Percentiles rank a stretch among this genome's conserved stretches.
These are phyloP conservation scores for Wickerhamia fluorescens DNA, from an alignment of 805 yeast species.

Conservation along the genomic window DNA sequence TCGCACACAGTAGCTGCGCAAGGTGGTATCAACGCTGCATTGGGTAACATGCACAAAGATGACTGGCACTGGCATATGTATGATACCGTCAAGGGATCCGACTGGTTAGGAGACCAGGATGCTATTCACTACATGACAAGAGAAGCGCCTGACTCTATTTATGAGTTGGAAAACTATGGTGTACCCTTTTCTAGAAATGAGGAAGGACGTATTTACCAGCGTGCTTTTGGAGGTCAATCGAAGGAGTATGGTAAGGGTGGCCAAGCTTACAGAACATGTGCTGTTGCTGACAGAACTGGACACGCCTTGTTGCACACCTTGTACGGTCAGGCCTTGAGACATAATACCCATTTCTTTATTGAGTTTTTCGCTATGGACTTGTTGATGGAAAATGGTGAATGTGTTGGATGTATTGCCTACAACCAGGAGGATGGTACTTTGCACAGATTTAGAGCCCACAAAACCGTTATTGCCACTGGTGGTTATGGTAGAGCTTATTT, in stretches of 20 bases:
- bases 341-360: slow-evolving; percentile 95
- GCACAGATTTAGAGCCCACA: slow-evolving; percentile 96
- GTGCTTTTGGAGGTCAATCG: slow-evolving; percentile 98
- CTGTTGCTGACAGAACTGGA: slow-evolving; percentile 99
- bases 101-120: slow-evolving; percentile 99
- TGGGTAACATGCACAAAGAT: slow-evolving; percentile 97
- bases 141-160: slow-evolving; percentile 93
- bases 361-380: slow-evolving; percentile 95
- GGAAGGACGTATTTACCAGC: slow-evolving; percentile 94
- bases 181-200: slow-evolving; percentile 97
- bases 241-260: slow-evolving; percentile 97
- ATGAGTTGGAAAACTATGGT: slow-evolving; percentile 96
- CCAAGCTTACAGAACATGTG: slow-evolving; percentile 98
- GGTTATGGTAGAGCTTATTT: slow-evolving; percentile 98
- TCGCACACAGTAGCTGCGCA: slow-evolving; percentile 99
- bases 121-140: slow-evolving; percentile 98
- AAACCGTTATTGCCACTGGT: slow-evolving; percentile 96
- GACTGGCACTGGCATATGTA: slow-evolving; percentile 99
- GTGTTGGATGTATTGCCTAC: slow-evolving; percentile 95
- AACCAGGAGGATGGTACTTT: slow-evolving; percentile 98
- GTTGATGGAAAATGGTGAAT: slow-evolving; percentile 89
- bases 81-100: slow-evolving; percentile 98
- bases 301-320: slow-evolving; percentile 93
- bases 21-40: slow-evolving; percentile 98
- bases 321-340: slow-evolving; percentile 93